Percentiles rank a stretch among this genome's conserved stretches.
Evolutionary conservation across 1,139 yeast genomes (phyloP).

Genomic region (Debaryomycetaceae sp.): DNA sequence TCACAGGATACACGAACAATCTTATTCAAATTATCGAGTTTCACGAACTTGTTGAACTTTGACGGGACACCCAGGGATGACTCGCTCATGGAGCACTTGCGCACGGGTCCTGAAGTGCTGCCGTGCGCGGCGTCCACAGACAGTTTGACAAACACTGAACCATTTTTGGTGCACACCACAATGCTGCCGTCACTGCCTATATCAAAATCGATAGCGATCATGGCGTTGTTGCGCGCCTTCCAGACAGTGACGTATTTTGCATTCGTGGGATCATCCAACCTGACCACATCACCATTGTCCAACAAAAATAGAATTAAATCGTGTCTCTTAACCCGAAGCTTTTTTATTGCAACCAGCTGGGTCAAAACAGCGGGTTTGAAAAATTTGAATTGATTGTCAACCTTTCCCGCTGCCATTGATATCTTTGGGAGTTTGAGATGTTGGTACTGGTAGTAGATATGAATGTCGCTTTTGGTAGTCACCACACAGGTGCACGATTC

Average conservation of each 20-base stretch:
- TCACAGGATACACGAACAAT: slow-evolving; percentile 63
- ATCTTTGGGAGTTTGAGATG: slow-evolving; percentile 47
- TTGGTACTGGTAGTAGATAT: slow-evolving; percentile 55
- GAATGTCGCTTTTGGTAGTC: slow-evolving; percentile 55
- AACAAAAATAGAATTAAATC: slow-evolving; percentile 40
- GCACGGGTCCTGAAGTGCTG: slow-evolving; percentile 6
- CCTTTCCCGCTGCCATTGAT: slow-evolving; percentile 21
- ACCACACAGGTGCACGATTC: slow-evolving; percentile 70
- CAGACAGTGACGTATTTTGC: slow-evolving; percentile 42
- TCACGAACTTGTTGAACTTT: slow-evolving; percentile 46
- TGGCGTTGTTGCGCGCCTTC: slow-evolving; percentile 50
- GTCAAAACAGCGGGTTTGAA: slow-evolving; percentile 52
- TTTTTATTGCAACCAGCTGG: slow-evolving; percentile 29
- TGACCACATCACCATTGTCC: slow-evolving; percentile 49
- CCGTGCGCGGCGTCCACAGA: not conserved
- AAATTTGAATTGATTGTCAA: slow-evolving; percentile 44
- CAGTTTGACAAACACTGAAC: slow-evolving; percentile 48
- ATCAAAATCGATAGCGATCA: slow-evolving; percentile 58
- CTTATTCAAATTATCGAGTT: slow-evolving; percentile 50
- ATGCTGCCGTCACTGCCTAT: slow-evolving; percentile 67
- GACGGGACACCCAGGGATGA: slow-evolving; percentile 22
- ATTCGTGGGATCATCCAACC: slow-evolving; percentile 27
- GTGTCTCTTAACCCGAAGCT: slow-evolving; percentile 32
- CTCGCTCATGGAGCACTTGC: slow-evolving; percentile 33
- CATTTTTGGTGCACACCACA: slow-evolving; percentile 62